Base-by-base conservation (phyloP, 2,329 filamentous ascomycete species). In the Coniella lustricola region DNA sequence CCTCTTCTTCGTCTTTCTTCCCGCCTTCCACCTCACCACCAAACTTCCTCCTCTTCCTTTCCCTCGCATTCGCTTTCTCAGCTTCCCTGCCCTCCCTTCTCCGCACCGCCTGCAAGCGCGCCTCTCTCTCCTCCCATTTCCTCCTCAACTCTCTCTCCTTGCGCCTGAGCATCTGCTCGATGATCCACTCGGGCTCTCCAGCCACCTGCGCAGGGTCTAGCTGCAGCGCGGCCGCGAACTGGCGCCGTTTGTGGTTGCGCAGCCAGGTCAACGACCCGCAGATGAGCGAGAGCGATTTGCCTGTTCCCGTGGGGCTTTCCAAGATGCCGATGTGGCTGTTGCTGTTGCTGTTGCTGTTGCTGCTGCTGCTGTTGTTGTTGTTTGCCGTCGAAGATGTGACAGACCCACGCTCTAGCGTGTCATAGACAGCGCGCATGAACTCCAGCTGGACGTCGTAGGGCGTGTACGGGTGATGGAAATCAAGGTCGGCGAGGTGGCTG, bases 211-310 rank as follows among this genome's bases (percentile, higher is more conserved):
- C 60, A 2, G 64, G 72, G 41, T 64, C 74, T 50, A 60, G 66
- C 50, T 63, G 72, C 49, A 72, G 76, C 39, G 59, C 75, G 55
- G 61, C 75, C 64, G 71, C 85, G 65, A 71, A 84, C 66, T 52
- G 64, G 57, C 59, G 72, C 63, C 66, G 81, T 63, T 94, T 91
- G 67, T 90, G 79, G 49, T 87, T 79, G 41, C 90, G 83, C n/a
- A 96, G 73, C 90, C 90, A 96, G 3, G 90, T 95, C 59, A 96
- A 66, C 5, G 90, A 84, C 35, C 85, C 86, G 62, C 90, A 96
- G 54, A 96, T 93, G 22, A 96, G 74, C 55, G 90, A 95, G 38
- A 96, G 68, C 1, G 90, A 95, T 75, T 96, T 96, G 38, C 90
- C 76, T 54, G 81, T 85, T 64, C 90, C 90, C 36, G 90, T 96